Evolutionary conservation across 192 early-diverging fungal species (phyloP).

Genomic region (Backusella circina): DNA sequence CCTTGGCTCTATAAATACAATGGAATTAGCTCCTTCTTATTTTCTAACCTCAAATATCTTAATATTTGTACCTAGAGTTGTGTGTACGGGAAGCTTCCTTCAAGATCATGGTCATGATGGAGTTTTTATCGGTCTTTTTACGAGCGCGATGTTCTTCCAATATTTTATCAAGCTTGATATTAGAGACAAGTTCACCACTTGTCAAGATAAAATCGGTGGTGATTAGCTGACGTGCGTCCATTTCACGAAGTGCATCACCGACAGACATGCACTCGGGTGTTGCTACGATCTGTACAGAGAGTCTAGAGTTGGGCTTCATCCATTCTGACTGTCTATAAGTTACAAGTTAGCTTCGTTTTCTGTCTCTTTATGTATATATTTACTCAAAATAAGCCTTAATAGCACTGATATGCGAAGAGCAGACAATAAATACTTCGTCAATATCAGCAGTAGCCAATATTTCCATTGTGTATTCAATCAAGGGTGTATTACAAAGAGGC

Average conservation of each 20-base stretch:
- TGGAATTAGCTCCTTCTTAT: background rate
- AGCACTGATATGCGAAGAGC: slow-evolving; percentile 77
- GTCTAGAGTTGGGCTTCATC: slow-evolving; percentile 59
- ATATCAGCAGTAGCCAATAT: slow-evolving; percentile 85
- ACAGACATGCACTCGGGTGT: slow-evolving; percentile 73
- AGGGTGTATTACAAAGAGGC: slow-evolving; percentile 91
- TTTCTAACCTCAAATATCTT: background rate
- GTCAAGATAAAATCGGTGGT: slow-evolving; percentile 91
- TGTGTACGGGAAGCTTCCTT: slow-evolving; percentile 66
- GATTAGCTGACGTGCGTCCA: slow-evolving; percentile 79
- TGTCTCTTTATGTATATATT: background rate
- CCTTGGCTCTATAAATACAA: slow-evolving; percentile 42
- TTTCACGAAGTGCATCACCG: slow-evolving; percentile 89
- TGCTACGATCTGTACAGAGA: slow-evolving; percentile 70
- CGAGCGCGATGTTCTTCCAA: slow-evolving; percentile 82
- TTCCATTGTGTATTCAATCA: slow-evolving; percentile 97
- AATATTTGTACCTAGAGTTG: slow-evolving; percentile 26
- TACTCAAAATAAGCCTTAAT: slow-evolving; percentile 86
- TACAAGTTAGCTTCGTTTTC: slow-evolving; percentile 6
- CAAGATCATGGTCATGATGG: slow-evolving; percentile 94
- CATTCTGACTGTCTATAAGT: slow-evolving; percentile 61
- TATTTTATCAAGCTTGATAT: slow-evolving; percentile 74
- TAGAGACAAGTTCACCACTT: slow-evolving; percentile 85
- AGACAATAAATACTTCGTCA: slow-evolving; percentile 82
- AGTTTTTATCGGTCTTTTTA: slow-evolving; percentile 65